These are phyloP conservation scores for Apiospora koreana DNA, from an alignment of 2,329 filamentous ascomycete species.

Conservation along the genomic window DNA sequence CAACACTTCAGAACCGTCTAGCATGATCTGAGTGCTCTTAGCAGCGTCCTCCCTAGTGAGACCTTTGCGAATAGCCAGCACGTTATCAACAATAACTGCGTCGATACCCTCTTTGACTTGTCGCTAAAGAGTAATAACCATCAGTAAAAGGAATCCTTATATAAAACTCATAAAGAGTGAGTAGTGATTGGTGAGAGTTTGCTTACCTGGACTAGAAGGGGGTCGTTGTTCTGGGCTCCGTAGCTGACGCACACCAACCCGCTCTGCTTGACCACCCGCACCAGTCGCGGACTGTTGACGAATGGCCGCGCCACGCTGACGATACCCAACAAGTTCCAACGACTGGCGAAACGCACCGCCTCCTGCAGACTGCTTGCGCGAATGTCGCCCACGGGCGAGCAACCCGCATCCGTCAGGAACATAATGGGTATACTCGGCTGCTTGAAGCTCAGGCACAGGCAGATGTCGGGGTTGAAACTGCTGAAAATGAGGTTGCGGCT, in stretches of 20 bases:
- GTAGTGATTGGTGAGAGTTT: not conserved
- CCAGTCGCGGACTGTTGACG: slow-evolving; percentile 83
- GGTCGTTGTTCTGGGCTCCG: slow-evolving; percentile 86
- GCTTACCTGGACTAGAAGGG: slow-evolving; percentile 79
- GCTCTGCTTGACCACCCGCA: slow-evolving; percentile 90
- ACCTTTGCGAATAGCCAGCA: slow-evolving; percentile 89
- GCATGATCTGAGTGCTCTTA: not conserved
- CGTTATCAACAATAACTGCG: slow-evolving; percentile 94
- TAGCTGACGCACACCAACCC: slow-evolving; percentile 95
- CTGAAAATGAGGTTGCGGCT: slow-evolving; percentile 95
- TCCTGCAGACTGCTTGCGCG: slow-evolving; percentile 91
- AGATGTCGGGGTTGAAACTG: slow-evolving; percentile 96
- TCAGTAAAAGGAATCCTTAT: not conserved
- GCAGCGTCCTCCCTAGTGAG: slow-evolving; percentile 56
- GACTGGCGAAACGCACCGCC: slow-evolving; percentile 88
- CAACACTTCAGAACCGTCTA: not conserved
- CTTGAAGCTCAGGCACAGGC: slow-evolving; percentile 91
- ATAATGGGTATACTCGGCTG: slow-evolving; percentile 95
- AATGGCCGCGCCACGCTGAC: slow-evolving; percentile 88
- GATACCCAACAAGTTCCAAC: slow-evolving; percentile 93
- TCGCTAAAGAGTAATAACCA: slow-evolving; percentile 49
- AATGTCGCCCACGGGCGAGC: slow-evolving; percentile 80
- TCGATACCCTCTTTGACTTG: slow-evolving; percentile 97
- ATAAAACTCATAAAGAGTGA: not conserved
- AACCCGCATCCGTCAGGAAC: slow-evolving; percentile 89